Percentiles rank a stretch among this genome's conserved stretches.
These are phyloP conservation scores for Lactarius akahatsu DNA, from an alignment of 768 basidiomycete species.

Conservation along the genomic window DNA sequence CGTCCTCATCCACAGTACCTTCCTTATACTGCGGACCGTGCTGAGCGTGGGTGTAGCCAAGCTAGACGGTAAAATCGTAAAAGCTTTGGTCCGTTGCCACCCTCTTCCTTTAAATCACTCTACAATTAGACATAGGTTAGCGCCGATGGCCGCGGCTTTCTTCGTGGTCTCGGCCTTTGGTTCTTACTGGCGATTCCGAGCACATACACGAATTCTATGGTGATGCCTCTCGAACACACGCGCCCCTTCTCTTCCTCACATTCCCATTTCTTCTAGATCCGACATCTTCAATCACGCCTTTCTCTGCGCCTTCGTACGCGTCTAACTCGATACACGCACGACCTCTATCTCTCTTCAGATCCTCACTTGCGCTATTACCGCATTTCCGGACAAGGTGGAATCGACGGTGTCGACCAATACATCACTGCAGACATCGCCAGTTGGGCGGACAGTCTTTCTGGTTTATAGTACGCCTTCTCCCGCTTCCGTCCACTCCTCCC, in stretches of 20 bases:
- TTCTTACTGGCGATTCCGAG: constrained; percentile 88
- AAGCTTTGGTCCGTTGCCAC: constrained; percentile 62
- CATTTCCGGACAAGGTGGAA: constrained; percentile 36
- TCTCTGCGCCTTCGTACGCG: constrained; percentile 81
- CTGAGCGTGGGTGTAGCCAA: constrained; percentile 85
- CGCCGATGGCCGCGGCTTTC: constrained; percentile 81
- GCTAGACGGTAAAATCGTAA: constrained; percentile 86
- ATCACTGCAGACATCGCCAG: constrained; percentile 90
- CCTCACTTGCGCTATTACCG: constrained; percentile 73
- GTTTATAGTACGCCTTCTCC: constrained; percentile 71
- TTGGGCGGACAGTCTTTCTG: constrained; percentile 83
- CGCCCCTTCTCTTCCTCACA: not conserved
- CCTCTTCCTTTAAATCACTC: not conserved
- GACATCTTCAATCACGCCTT: constrained; percentile 84
- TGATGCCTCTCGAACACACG: constrained; percentile 31
- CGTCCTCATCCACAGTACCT: constrained; percentile 74
- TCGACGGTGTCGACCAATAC: constrained; percentile 84
- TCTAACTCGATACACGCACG: constrained; percentile 86
- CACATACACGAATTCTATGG: constrained; percentile 96
- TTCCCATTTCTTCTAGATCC: constrained; percentile 52
- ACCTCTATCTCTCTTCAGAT: constrained; percentile 80
- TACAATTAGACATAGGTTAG: constrained; percentile 48
- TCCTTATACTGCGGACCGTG: constrained; percentile 82
- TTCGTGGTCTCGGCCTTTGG: constrained; percentile 82
- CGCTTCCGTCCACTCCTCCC: not conserved